phyloP scores from a whole-genome alignment of 768 basidiomycete genomes.

The Phaeolepiota aurea region DNA sequence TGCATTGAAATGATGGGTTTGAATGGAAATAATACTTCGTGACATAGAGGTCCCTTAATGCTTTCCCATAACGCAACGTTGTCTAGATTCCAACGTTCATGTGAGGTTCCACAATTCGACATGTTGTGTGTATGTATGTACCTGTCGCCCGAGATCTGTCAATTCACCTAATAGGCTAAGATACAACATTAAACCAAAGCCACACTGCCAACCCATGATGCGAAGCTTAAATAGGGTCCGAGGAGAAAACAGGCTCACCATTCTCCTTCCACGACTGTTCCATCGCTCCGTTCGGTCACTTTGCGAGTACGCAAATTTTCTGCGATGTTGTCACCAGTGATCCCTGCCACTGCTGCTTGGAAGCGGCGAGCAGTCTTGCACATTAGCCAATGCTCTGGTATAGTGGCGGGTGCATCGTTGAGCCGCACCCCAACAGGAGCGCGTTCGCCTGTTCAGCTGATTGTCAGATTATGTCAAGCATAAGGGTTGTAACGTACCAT shows the following conservation, averaged over 20 bases:
- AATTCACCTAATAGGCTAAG: constrained; percentile 62
- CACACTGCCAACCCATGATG: neutral
- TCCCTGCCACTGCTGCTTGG: constrained; percentile 30
- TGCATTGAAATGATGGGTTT: neutral
- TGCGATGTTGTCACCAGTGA: constrained; percentile 11
- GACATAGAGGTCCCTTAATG: constrained; percentile 56
- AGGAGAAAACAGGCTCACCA: constrained; percentile 38
- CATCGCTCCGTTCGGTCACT: constrained; percentile 51
- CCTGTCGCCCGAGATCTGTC: constrained; percentile 63
- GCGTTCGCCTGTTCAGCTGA: constrained; percentile 48
- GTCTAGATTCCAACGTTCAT: no score
- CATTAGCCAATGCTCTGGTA: constrained; percentile 64
- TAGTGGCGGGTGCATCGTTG: constrained; percentile 48
- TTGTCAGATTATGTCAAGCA: neutral
- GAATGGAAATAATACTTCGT: constrained; percentile 37
- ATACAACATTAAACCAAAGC: neutral
- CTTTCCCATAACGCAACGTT: constrained; percentile 53
- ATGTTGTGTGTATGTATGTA: no score
- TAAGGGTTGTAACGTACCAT: constrained; percentile 40
- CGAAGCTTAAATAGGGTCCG: neutral
- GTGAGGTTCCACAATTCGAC: no score
- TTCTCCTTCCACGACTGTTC: constrained; percentile 43
- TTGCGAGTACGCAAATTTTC: constrained; percentile 29
- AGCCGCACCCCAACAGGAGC: constrained; percentile 69
- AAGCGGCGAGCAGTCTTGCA: constrained; percentile 49